Conservation (phyloP, 768 basidiomycete genomes). For the Russula emetica region DNA sequence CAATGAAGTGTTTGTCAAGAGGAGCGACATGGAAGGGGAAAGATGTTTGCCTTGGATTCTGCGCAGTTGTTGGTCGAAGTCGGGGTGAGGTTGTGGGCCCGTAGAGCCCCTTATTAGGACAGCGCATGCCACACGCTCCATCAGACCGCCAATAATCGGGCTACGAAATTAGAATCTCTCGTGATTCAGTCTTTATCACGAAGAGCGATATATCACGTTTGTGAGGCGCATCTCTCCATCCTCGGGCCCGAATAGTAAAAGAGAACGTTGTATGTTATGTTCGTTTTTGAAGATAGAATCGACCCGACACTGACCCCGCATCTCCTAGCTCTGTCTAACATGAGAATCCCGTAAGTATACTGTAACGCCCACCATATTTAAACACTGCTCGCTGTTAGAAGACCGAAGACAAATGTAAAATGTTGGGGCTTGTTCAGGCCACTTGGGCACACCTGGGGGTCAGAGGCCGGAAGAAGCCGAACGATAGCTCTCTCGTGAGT, state of each 20-base stretch:
- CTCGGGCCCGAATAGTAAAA: constrained; percentile 3
- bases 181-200: not conserved
- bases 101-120: not conserved
- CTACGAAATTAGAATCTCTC: not conserved
- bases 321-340: not conserved
- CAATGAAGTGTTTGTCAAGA: not conserved
- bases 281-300: not conserved
- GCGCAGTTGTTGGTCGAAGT: constrained; percentile 4
- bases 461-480: constrained; percentile 10
- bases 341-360: constrained; percentile 3
- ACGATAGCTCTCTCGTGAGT: not conserved
- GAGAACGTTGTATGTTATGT: not conserved
- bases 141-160: not conserved
- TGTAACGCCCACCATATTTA: not conserved
- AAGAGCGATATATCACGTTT: not conserved
- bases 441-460: no score
- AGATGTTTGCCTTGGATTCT: constrained; percentile 6
- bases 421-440: not conserved
- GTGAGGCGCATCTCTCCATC: not conserved
- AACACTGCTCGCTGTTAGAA: not conserved
- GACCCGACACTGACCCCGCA: not conserved
- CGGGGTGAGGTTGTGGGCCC: constrained; percentile 5
- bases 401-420: not conserved
- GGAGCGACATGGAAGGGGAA: constrained; percentile 1
- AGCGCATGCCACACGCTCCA: constrained; percentile 7